Evolutionary conservation across 305 asterid species (phyloP), one percentile per base, ranked within the genome.

Genomic region (Fraxinus dipetala): DNA sequence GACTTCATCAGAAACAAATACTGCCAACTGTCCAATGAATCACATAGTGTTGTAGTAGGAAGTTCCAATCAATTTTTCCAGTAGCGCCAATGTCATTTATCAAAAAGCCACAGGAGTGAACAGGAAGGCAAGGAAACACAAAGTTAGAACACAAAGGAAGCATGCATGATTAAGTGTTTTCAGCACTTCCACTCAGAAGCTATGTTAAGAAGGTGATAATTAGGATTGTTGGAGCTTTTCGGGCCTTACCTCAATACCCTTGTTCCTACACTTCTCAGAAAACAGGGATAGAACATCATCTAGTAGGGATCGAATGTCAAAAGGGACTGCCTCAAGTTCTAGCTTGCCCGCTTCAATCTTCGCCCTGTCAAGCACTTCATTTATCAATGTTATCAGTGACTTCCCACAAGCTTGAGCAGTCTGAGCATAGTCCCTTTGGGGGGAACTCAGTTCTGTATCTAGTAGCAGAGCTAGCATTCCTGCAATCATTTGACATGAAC

Each of bases 341-440:
- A 94, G 87, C 87, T 92, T 94, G 65, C 94, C 89, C 28, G 98
- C 97, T 91, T 95, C 99, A 32, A 95, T 94, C 86, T 95, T 95
- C 24, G 98, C 98, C 51, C 95, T 91, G 80, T 95, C 99, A 63
- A 95, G 98, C 85, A 95, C 95, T 90, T 93, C 98, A 79, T 95
- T 95, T 83, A 95, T 95, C 89, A 95, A 89, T 56, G 95, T 88
- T 88, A 95, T 92, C 81, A 94, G 83, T 70, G 98, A 92, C 82
- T 87, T 92, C 78, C 98, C 99, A 83, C 99, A 95, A 76, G 91
- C 97, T 89, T 95, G 93, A 81, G 99, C 99, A 77, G 98, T 95
- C 89, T 94, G 95, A 78, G 97, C 97, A 85, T 86, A 94, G 86
- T 95, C 98, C 84, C 94, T 90, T 85, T 95, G 99, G 6, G 97